Base-by-base conservation (phyloP, 2,329 filamentous ascomycete genomes). In the Microcyclospora pomicola region DNA sequence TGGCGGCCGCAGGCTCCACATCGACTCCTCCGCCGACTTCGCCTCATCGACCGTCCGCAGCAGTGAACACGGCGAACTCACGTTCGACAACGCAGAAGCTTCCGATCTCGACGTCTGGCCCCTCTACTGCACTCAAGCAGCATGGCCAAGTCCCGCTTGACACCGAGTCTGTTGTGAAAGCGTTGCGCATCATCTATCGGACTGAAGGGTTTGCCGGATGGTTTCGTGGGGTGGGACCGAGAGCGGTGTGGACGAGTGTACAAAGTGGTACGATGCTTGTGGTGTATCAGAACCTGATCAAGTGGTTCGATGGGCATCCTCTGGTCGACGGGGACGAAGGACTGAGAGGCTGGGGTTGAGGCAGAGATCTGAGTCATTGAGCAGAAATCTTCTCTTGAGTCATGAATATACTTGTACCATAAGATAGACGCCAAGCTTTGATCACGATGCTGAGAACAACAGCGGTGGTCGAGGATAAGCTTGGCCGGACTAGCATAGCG, bases 251-350 rank as follows among this genome's bases (percentile, higher is more conserved):
- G 91, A 98, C 91, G 15, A 94, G 88, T 54, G 84, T 96, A 41
- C 91, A 98, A 66, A 94, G 83, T 54, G 83, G 87, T 31, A 93
- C 85, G 48, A 96, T 96, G 88, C 68, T 96, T 56, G 87, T 96
- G 50, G 68, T 95, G 59, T 96, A 96, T 60, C 88, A 96, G 64
- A 81, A 79, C 42, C 67, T 96, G 39, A 64, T 96, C 55, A 78
- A 81, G 52, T 75, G 79, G 61, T 71, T 96, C 48, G 81, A 87
- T 42, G 49, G 61, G n/a, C 63, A 67, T 50, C 62, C 64, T 12
- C 52, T 66, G 15, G 54, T 60, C 3, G 42, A 40, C 27, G 38
- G 44, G 11, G 51, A 52, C 10, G 30, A 31, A 31, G 30, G 30
- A 6, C 14, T 31, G 30, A n/a, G 30, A 9, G 30, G 30, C 12